Base-by-base conservation (phyloP, 352 stramenopile genomes). In the Globisporangium emineosum region DNA sequence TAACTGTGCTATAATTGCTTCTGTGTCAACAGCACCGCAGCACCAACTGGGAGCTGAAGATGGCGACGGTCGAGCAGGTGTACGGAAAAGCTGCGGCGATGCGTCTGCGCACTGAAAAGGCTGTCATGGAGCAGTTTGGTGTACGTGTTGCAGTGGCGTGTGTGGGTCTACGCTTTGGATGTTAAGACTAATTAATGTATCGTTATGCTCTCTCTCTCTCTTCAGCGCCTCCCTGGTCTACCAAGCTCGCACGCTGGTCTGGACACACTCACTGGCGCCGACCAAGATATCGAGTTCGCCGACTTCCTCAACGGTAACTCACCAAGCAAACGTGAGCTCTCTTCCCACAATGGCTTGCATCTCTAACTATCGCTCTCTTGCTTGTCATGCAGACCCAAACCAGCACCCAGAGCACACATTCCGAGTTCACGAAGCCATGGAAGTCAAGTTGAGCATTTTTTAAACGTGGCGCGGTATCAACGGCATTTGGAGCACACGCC, bases 371-470 rank as follows among this genome's bases (percentile, higher is more conserved):
- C 23, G 15, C 17, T 19, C 27, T 17, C 4, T 61, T 29, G 23
- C 7, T 32, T 40, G 5, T 40, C 10, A 17, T 5, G 9, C 67
- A 93, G 87, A 93, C 71, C 85, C 84, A 9, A 73, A 86, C 62
- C 83, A 95, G 63, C 77, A 90, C 76, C 83, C 83, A 30, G 84
- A 92, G 67, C 82, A 83, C 71, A 75, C 70, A 53, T 95, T 93
- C 78, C 81, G 81, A 65, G 84, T 95, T 10, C 87, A 95, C 72
- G 85, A 93, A 51, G 83, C 85, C 51, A 95, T 95, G 85, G 87
- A 95, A 76, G 87, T 95, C 66, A 95, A 95, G 79, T 75, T 95
- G 50, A 77, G 81, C 63, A 93, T 95, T 70, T 95, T 95, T 76
- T 95, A 89, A 88, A 62, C 67, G 53, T 15, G 25, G 21, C 5